These are phyloP conservation scores for Vaccinium vitisidaea DNA, from an alignment of 148 eudicot genomes.

Conservation along the genomic window DNA sequence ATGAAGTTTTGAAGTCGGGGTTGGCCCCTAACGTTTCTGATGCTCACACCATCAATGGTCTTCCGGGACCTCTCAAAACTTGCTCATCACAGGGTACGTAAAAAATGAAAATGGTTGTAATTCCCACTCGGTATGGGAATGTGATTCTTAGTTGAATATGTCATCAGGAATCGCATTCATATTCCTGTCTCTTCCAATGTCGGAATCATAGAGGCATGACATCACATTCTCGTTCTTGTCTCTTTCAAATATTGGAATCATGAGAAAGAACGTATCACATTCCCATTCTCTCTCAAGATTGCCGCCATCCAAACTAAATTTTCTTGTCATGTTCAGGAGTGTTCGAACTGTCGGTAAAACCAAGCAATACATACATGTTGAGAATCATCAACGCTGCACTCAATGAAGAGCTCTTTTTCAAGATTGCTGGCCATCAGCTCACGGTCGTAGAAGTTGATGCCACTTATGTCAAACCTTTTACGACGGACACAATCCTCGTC, in stretches of 20 bases:
- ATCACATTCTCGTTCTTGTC: no score
- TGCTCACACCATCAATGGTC: conserved; percentile 78
- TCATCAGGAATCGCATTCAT: no score
- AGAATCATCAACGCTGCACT: conserved; percentile 75
- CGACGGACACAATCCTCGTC: conserved; percentile 54
- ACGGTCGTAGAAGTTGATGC: conserved; percentile 83
- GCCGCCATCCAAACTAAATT: no score
- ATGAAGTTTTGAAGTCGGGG: conserved; percentile 54
- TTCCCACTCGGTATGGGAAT: no score
- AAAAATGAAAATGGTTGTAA: background rate
- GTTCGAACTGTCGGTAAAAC: conserved; percentile 48
- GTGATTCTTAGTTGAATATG: background rate
- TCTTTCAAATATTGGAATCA: no score
- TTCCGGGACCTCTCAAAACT: conserved; percentile 54
- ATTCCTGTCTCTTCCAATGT: no score
- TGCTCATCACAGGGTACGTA: conserved; percentile 44
- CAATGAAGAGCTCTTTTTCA: conserved; percentile 77
- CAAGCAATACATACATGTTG: conserved; percentile 58
- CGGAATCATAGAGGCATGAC: no score
- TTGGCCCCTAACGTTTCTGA: conserved; percentile 72
- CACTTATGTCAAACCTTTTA: conserved; percentile 62
- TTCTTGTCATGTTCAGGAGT: conserved; percentile 8
- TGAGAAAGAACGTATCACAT: no score
- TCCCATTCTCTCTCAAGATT: background rate
- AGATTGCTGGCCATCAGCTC: conserved; percentile 56